Percentiles rank a stretch among this genome's conserved stretches.
Conservation (phyloP, 768 basidiomycete species). For the Rhizopogon rudus region DNA sequence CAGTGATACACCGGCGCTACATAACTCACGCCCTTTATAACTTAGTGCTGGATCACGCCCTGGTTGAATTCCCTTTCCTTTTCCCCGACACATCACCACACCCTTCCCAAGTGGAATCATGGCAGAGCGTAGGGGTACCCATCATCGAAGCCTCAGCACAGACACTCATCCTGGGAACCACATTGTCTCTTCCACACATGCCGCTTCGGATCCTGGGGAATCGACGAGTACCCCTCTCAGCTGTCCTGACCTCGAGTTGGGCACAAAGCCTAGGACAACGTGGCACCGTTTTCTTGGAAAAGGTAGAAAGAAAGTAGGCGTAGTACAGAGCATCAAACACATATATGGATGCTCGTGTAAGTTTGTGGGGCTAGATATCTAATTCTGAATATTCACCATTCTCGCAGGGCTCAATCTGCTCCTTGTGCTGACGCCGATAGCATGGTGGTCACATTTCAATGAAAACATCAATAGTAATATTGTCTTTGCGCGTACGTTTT, state of each 20-base stretch:
- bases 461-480: constrained; percentile 15
- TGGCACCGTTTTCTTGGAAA: constrained; percentile 14
- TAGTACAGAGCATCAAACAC: constrained; percentile 38
- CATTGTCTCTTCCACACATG: background rate
- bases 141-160: background rate
- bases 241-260: background rate
- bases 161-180: background rate
- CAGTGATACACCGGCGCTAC: background rate
- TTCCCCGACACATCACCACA: background rate
- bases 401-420: constrained; percentile 53
- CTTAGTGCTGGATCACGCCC: background rate
- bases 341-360: constrained; percentile 51
- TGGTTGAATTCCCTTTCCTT: too few relatives aligned
- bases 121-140: constrained; percentile 1
- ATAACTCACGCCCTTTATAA: background rate
- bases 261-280: background rate
- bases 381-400: background rate
- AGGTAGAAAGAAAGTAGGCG: constrained; percentile 40
- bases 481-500: constrained; percentile 43
- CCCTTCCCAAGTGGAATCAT: background rate
- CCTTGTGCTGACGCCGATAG: constrained; percentile 51
- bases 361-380: constrained; percentile 13
- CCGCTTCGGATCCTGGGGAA: background rate
- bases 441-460: constrained; percentile 55
- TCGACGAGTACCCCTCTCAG: too few relatives aligned